Evolutionary conservation across 129 eudicot species (phyloP), one percentile per base, ranked within the genome.

Genomic region (Rutidosis leptorrhynchoides): DNA sequence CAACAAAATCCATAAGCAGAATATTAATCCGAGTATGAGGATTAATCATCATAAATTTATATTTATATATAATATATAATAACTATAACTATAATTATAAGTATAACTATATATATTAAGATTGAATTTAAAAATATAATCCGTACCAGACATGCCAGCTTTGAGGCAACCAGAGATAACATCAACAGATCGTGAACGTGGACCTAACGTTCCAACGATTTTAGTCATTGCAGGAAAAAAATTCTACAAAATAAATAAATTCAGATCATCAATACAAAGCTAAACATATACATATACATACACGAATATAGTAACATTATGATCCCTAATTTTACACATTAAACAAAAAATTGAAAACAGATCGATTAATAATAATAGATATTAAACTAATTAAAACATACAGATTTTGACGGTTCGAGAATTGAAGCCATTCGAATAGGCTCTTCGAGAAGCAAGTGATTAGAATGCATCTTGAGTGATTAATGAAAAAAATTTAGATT

Each of bases 151-250:
- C 95, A 87, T 84, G 65, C 97, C 95, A 69, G 87, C 89, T 57
- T 82, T 82, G 29, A 90, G 92, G 69, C 91, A 90, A 37, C 77
- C 82, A 55, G 95, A 82, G 58, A 90, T 78, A 69, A 71, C 78
- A 27, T 90, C 92, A 7, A 87, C 88, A 40, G 97, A 84, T 77
- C 95, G 89, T 35, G 97, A 90, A n/a, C 79, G 76, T 7, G 97
- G 84, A 12, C 97, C 97, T 69, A 90, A 64, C 22, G 97, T 90
- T 73, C 97, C 97, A 4, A 90, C 97, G 49, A 90, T 90, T 77
- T 90, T 90, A 1, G 97, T 84, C 97, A 90, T 84, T 17, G 97
- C 96, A 20, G 97, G 89, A 67, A 87, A 90, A 71, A 84, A 90
- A 70, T 42, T 79, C 97, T 90, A 81, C 79, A 73, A 46, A 74